Conservation (phyloP, 257 asterid genomes). For the Rubia yunnanensis region DNA sequence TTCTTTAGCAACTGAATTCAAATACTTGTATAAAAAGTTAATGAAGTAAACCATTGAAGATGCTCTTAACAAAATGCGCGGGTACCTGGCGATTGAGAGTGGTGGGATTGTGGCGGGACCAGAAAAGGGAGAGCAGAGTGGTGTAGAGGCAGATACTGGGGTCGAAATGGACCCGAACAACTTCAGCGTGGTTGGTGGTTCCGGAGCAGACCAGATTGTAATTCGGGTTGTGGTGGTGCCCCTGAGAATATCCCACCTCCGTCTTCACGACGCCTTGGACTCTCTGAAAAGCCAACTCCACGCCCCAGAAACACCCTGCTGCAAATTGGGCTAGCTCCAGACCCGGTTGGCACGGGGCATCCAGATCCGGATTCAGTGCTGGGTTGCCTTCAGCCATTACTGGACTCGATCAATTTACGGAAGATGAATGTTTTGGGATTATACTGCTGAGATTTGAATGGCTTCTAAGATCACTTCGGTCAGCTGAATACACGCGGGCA, state of each 20-base stretch:
- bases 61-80: background rate
- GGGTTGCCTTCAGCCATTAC: slow-evolving; percentile 54
- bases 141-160: slow-evolving; percentile 51
- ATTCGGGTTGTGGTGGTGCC: slow-evolving; percentile 44
- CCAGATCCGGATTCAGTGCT: slow-evolving; percentile 43
- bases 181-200: slow-evolving; percentile 68
- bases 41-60: background rate
- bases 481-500: no score
- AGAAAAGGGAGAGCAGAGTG: slow-evolving; percentile 52
- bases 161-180: slow-evolving; percentile 62
- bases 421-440: no score
- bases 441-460: no score
- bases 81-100: slow-evolving; percentile 70
- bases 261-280: slow-evolving; percentile 68
- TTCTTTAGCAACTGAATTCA: no score
- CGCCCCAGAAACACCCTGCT: slow-evolving; percentile 90
- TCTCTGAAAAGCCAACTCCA: slow-evolving; percentile 65
- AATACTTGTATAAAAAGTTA: background rate
- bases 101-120: slow-evolving; percentile 73
- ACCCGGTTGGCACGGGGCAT: slow-evolving; percentile 32
- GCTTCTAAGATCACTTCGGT: no score
- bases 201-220: slow-evolving; percentile 61
- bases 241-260: slow-evolving; percentile 84
- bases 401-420: background rate
- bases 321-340: slow-evolving; percentile 71